phyloP scores from a whole-genome alignment of 768 basidiomycete genomes.

The Cubamyces sp. region DNA sequence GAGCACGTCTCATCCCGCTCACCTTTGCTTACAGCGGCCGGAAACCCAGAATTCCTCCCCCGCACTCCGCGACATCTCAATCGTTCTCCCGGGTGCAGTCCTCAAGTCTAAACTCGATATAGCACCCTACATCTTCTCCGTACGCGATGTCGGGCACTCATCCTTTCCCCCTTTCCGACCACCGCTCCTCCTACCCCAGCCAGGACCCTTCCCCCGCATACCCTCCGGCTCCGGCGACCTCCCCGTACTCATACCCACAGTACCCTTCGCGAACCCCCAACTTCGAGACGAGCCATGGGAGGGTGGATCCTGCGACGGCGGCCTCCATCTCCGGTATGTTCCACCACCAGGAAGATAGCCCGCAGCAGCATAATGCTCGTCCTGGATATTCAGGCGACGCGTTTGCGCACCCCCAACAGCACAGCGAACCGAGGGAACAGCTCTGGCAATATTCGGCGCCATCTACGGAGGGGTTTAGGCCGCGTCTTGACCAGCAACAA shows the following conservation, averaged over 20 bases:
- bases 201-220: slow-evolving; percentile 14
- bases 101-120: slow-evolving; percentile 13
- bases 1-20: neutral
- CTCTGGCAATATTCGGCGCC: slow-evolving; percentile 19
- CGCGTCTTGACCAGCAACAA: slow-evolving; percentile 17
- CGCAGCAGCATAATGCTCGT: slow-evolving; percentile 21
- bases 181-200: slow-evolving; percentile 19
- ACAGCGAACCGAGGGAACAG: slow-evolving; percentile 2
- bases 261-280: slow-evolving; percentile 12
- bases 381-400: slow-evolving; percentile 5
- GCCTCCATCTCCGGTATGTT: slow-evolving; percentile 25
- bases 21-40: slow-evolving; percentile 22
- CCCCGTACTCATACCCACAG: slow-evolving; percentile 12
- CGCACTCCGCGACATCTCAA: slow-evolving; percentile 17
- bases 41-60: slow-evolving; percentile 4
- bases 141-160: slow-evolving; percentile 17
- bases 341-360: slow-evolving; percentile 23
- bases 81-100: slow-evolving; percentile 17
- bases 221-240: slow-evolving; percentile 7
- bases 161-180: slow-evolving; percentile 23
- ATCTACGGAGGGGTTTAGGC: slow-evolving; percentile 6
- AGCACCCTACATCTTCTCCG: slow-evolving; percentile 3
- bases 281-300: slow-evolving; percentile 21
- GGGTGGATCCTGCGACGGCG: slow-evolving; percentile 12
- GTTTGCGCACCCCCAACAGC: slow-evolving; percentile 10